phyloP scores from a whole-genome alignment of 2,329 filamentous ascomycete genomes.

The Ceratocystis huliohia region DNA sequence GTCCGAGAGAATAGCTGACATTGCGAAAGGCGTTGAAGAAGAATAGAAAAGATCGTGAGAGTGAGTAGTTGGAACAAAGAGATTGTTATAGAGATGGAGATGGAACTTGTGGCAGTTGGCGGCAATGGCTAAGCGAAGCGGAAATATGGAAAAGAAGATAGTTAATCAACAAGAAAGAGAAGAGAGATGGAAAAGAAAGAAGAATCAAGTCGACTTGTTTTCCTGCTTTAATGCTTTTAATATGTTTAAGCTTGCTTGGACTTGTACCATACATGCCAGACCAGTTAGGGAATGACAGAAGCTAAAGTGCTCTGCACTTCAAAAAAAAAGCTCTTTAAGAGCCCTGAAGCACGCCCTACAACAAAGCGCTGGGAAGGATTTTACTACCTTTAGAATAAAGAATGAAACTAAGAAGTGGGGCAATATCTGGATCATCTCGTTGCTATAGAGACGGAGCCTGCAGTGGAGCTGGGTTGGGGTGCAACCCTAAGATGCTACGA shows the following conservation, averaged over 20 bases:
- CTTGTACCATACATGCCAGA: too few relatives aligned
- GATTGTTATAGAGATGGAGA: not conserved
- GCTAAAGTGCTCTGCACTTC: too few relatives aligned
- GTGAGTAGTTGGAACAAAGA: not conserved
- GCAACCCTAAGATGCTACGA: too few relatives aligned
- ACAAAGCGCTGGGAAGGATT: too few relatives aligned
- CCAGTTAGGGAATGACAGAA: too few relatives aligned
- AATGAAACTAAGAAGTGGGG: too few relatives aligned
- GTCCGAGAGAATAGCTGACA: conserved; percentile 5
- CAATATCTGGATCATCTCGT: too few relatives aligned
- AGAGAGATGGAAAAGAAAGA: not conserved
- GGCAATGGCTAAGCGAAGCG: not conserved
- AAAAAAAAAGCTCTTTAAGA: too few relatives aligned
- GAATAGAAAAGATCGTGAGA: not conserved
- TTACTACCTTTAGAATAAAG: too few relatives aligned
- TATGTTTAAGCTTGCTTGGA: not conserved
- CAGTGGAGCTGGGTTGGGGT: too few relatives aligned
- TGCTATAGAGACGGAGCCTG: too few relatives aligned
- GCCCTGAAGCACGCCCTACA: too few relatives aligned
- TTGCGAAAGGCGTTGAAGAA: not conserved
- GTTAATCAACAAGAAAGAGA: not conserved
- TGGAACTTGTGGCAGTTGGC: not conserved
- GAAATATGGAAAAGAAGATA: not conserved
- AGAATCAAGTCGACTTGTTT: not conserved
- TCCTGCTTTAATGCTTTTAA: not conserved